Base-by-base conservation (phyloP, 805 yeast genomes). In the Candida peoriensis region DNA sequence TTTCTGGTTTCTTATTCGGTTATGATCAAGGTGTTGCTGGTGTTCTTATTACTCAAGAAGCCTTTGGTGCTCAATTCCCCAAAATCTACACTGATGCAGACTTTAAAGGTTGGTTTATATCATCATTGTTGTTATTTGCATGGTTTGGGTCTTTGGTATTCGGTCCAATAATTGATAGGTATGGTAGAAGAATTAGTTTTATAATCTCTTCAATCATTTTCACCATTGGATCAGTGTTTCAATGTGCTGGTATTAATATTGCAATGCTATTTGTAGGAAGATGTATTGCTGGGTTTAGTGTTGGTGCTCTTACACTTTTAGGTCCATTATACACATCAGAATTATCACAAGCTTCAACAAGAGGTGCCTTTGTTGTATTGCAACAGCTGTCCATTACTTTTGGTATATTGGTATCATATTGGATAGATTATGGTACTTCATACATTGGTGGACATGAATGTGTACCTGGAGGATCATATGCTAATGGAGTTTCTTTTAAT, bases 391-490 rank as follows among this genome's bases (percentile, higher is more conserved):
- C 66, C 4, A 68, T 72, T 66, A 68, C 68, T 40, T 55, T 66
- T 22, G 74, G 72, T 19, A 71, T 68, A 10, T 55, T 69, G 24
- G 48, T 66, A 30, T 71, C 70, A 3, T 70, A 65, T 47, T 70
- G 72, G 69, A 64, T 70, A 39, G 68, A 68, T 43, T 70, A 69
- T 44, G 75, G 72, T 2, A 64, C 67, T n/a, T 48, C 55, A 24
- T 55, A 52, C 30, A 37, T 37, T 12, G 40, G 40, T 32, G 36
- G 36, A 17, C 32, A 32, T 15, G 20, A 21, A 28, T 37, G 40
- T 28, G 24, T 36, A 3, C 39, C 39, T 15, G 52, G 65, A 8
- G 49, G 60, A 3, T 40, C 54, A 4, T 29, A 42, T 12, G 43
- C 54, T 4, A 24, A 37, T 46, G 39, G 39, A 4, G 46, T 45